Evolutionary conservation across 2,329 filamentous ascomycete species (phyloP), one percentile per base, ranked within the genome.

Genomic region (Aspergillus spinulosporus): DNA sequence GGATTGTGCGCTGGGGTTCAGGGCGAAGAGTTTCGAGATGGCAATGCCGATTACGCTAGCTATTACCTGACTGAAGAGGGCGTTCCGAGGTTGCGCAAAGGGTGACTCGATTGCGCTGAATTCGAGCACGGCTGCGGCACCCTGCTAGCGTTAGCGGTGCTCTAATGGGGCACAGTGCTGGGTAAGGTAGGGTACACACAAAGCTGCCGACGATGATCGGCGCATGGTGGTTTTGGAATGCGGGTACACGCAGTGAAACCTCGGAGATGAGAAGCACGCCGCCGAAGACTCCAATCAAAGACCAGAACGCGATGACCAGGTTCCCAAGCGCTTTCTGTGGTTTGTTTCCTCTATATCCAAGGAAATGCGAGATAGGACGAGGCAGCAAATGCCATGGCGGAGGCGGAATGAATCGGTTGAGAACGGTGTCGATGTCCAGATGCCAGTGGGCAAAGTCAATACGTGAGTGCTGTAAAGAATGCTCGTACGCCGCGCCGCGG

Each of bases 71-170:
- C 87, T 85, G 5, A 87, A 59, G 12, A 92, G 69, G 43, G 84
- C 80, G 69, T 88, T 90, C 21, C 88, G 85, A 1, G 89, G 89
- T 66, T 92, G 88, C 0, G 88, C 80, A 29, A 92, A 81, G 0
- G 88, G 88, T 0, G 87, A 87, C 49, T 88, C 84, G 63, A 90
- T 86, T 46, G 84, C 80, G 64, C 86, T 86, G 71, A 89, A 92
- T 64, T 89, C 83, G 37, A 92, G 81, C n/a, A 92, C 87, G 9
- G 88, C 88, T 2, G 87, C 85, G 3, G 88, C 88, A 50, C 88
- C 88, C 86, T 88, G 39, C 21, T 21, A 21, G 21, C 21, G 21
- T 21, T 21, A 21, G 21, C 21, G 21, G 21, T 21, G 21, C 21
- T 21, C 21, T 21, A 21, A 21, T 21, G 21, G 21, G 21, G 21